These are phyloP conservation scores for Scutellaria barbata DNA, from an alignment of 257 asterid species.

Conservation along the genomic window DNA sequence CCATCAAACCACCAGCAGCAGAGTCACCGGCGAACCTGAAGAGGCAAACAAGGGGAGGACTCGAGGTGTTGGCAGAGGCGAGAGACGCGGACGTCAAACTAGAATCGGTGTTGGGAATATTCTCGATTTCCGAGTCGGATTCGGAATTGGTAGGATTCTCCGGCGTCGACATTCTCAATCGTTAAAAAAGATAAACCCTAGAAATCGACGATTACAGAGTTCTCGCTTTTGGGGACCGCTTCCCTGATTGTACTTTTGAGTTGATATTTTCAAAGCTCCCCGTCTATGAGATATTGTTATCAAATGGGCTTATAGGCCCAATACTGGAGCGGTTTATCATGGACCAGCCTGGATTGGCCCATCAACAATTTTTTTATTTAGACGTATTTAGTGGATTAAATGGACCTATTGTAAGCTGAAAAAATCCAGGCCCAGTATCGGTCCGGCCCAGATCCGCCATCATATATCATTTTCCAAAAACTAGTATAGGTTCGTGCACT, in stretches of 20 bases:
- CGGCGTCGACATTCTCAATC: constrained; percentile 58
- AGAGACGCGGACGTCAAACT: constrained; percentile 47
- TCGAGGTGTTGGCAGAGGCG: constrained; percentile 47
- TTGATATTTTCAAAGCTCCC: constrained; percentile 1
- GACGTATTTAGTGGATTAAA: no score
- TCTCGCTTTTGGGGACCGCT: background rate
- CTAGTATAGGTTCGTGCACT: no score
- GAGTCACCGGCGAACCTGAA: constrained; percentile 72
- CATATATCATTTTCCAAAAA: no score
- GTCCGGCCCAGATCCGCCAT: no score
- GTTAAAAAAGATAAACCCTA: constrained; percentile 51
- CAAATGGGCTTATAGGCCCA: no score
- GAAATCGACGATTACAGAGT: constrained; percentile 17
- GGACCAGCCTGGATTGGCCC: no score
- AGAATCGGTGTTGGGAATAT: constrained; percentile 35
- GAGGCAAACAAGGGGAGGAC: constrained; percentile 72
- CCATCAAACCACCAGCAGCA: constrained; percentile 79
- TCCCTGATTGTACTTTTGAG: background rate
- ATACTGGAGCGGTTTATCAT: no score
- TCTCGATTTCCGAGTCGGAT: constrained; percentile 60
- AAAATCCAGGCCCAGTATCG: no score
- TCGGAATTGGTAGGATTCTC: constrained; percentile 50
- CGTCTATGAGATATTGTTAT: background rate
- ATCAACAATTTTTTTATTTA: no score
- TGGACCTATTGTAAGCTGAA: no score